Evolutionary conservation across 352 stramenopile genomes (phyloP).

Genomic region (Globisporangium radiosum): DNA sequence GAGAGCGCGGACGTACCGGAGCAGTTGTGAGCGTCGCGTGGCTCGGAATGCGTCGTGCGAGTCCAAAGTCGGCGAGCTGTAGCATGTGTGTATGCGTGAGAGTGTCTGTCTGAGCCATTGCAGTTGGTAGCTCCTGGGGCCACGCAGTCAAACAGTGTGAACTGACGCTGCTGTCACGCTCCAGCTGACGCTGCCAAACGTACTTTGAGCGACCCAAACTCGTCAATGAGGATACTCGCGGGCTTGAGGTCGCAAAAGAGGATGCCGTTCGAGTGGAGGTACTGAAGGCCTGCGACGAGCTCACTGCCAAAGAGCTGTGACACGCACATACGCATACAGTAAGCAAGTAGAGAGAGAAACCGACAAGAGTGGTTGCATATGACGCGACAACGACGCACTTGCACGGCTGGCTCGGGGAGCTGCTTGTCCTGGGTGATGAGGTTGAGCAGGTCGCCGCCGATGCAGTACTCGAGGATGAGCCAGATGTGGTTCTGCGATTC

Average conservation of each 20-base stretch:
- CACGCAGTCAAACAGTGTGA: too few species aligned
- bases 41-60: conserved; percentile 77
- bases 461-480: conserved; percentile 93
- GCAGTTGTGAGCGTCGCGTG: conserved; percentile 20
- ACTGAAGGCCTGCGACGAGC: conserved; percentile 76
- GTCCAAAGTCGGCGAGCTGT: conserved; percentile 80
- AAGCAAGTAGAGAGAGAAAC: not conserved
- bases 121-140: too few species aligned
- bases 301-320: conserved; percentile 62
- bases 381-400: conserved; percentile 22
- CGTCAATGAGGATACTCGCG: conserved; percentile 89
- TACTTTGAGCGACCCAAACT: conserved; percentile 89
- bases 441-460: conserved; percentile 86
- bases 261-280: conserved; percentile 84
- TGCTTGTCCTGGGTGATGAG: conserved; percentile 86
- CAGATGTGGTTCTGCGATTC: conserved; percentile 94
- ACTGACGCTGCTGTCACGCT: too few species aligned
- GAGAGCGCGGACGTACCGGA: conserved; percentile 21
- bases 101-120: too few species aligned
- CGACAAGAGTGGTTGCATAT: too few species aligned
- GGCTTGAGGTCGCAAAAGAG: conserved; percentile 91
- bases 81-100: not conserved
- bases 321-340: not conserved
- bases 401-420: conserved; percentile 72
- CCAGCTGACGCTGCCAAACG: not conserved